Conservation (phyloP, 352 stramenopile genomes). For the Globisporangium ultimum region DNA sequence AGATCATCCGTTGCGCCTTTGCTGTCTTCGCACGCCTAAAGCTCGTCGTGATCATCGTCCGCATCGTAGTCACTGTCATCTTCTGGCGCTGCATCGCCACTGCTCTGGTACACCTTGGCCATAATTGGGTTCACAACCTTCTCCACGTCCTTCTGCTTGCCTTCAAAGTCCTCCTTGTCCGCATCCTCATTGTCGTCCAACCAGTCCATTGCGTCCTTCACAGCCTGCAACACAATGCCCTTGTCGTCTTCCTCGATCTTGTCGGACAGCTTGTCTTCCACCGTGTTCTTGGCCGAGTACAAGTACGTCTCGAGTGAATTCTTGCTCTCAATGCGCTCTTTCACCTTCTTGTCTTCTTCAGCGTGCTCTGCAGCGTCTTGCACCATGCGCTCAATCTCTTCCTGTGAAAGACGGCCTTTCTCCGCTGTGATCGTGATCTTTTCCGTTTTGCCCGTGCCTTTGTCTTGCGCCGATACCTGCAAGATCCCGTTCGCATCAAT, state of each 20-base stretch:
- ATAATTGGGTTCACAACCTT: conserved; percentile 99
- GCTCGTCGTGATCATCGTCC: conserved; percentile 94
- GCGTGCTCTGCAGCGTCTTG: conserved; percentile 97
- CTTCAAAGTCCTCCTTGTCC: conserved; percentile 96
- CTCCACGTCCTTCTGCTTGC: conserved; percentile 99
- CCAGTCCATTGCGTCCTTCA: conserved; percentile 99
- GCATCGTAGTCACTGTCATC: conserved; percentile 70
- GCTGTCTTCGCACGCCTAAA: too few relatives aligned
- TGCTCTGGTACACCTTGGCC: conserved; percentile 94
- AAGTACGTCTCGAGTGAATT: conserved; percentile 98
- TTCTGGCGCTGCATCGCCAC: conserved; percentile 58
- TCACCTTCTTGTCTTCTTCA: conserved; percentile 98
- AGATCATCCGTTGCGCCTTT: background rate
- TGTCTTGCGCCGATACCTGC: conserved; percentile 97
- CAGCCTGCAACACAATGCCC: conserved; percentile 82
- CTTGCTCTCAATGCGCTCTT: conserved; percentile 91
- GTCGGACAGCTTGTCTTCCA: conserved; percentile 94
- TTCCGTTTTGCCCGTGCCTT: conserved; percentile 96
- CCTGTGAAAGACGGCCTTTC: conserved; percentile 97
- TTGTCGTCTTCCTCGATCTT: conserved; percentile 97
- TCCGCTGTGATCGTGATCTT: conserved; percentile 99
- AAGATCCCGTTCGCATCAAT: conserved; percentile 99
- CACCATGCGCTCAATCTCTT: conserved; percentile 99
- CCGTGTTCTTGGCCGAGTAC: conserved; percentile 94
- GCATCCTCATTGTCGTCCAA: conserved; percentile 98